Base-by-base conservation (phyloP, 345 rosid species). In the Lepidium didymum region DNA sequence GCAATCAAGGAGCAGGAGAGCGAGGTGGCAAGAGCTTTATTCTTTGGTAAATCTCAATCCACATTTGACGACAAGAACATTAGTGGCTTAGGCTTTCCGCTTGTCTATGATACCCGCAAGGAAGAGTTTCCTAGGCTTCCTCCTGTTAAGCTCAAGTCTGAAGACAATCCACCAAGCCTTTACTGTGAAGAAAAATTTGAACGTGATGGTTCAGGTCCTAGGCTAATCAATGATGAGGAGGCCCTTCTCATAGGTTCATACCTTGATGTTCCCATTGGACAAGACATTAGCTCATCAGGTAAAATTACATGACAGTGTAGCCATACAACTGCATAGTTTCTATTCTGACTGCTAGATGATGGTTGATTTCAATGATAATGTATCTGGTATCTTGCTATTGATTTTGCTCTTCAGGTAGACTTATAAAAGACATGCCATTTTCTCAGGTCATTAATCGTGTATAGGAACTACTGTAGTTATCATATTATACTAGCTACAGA, bases 121-220 rank as follows among this genome's bases (percentile, higher is more conserved):
- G 96, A 95, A 78, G 97, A 91, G 74, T 81, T 81, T 37, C 99
- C 99, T 46, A 83, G 96, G 81, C 83, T 95, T 75, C 93, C 99
- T 61, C 99, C 97, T 2, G 99, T 95, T 70, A 95, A 83, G 77
- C 91, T 95, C 51, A 95, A 91, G 78, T 91, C 96, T 7, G 99
- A 87, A 72, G 96, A 95, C 68, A 91, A 86, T 61, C 69, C 86
- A n/a, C 62, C 83, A 57, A 78, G 71, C 70, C 69, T 84, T 64
- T 85, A 79, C 75, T 95, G 97, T 89, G 94, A 87, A 79, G 99
- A 89, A 74, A 91, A 87, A 45, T 85, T 81, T 78, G 97, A 89
- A 57, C 88, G 59, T 43, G 91, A 87, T 83, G 84, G 82, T 51
- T 63, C 85, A 56, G 82, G 85, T 5, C 42, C 73, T 13, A 87